phyloP scores from a whole-genome alignment of 768 basidiomycete genomes.

The Podaxis carcinomalis region DNA sequence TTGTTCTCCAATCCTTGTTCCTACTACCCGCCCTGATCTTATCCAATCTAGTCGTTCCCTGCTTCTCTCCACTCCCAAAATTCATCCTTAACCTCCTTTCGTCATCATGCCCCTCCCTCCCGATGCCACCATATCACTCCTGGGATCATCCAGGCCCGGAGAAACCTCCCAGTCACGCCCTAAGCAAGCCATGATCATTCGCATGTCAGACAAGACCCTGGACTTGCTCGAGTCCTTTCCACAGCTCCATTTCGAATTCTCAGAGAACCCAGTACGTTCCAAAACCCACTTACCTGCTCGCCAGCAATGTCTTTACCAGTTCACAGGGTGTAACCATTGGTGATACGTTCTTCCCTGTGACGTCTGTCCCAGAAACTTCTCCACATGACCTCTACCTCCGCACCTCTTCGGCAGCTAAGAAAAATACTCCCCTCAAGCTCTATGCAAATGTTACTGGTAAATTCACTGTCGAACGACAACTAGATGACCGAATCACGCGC shows the following conservation, averaged over 20 bases:
- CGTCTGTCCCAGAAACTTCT: constrained; percentile 44
- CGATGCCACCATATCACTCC: constrained; percentile 50
- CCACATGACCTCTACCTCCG: constrained; percentile 75
- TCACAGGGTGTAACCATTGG: constrained; percentile 64
- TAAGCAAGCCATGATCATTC: constrained; percentile 73
- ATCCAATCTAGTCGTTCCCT: background rate
- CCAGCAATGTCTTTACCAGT: constrained; percentile 4
- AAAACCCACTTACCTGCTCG: background rate
- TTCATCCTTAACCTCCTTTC: background rate
- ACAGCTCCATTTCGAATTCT: constrained; percentile 59
- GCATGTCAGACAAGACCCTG: constrained; percentile 69
- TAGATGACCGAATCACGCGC: constrained; percentile 41
- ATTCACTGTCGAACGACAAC: constrained; percentile 60
- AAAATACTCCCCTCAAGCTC: constrained; percentile 63
- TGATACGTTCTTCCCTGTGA: constrained; percentile 59
- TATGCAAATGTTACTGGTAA: constrained; percentile 74
- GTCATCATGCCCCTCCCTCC: constrained; percentile 63
- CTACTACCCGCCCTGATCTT: constrained; percentile 3
- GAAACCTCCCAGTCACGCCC: constrained; percentile 54
- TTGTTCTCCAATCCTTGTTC: background rate
- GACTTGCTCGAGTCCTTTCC: constrained; percentile 57
- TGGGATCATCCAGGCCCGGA: constrained; percentile 51
- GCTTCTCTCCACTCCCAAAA: background rate
- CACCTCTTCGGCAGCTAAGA: constrained; percentile 50
- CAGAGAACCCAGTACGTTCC: constrained; percentile 49